Base-by-base conservation (phyloP, 2,329 filamentous ascomycete species). In the Huntiella savannae region DNA sequence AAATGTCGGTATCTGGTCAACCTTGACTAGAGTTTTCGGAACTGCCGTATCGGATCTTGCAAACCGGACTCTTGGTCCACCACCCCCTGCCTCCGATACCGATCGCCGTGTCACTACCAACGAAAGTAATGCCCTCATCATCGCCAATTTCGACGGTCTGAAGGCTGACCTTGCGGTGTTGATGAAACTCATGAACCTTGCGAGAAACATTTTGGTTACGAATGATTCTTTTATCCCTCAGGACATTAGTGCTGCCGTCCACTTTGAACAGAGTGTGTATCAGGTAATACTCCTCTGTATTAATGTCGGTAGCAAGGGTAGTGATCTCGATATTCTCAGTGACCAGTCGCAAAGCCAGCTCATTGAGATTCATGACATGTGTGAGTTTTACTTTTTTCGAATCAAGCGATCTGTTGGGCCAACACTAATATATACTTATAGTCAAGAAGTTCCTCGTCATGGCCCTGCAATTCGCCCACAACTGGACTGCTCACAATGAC, bases 401-500 rank as follows among this genome's bases (percentile, higher is more conserved):
- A 7, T 11, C 16, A 8, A 17, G 22, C 3, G 10, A 34, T 34
- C n/a, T 8, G 10, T 8, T 34, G 10, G 10, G 5, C 12, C 22
- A 43, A 28, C 22, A 10, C 12, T 43, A 43, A 34, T 13, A 33
- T 8, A n/a, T 37, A 5, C 12, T 4, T 15, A 16, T 43, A 78
- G 74, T 75, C 57, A 79, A 80, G 53, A 79, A 78, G 54, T 61
- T 80, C 1, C 63, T 80, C 2, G 75, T 80, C 2, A 79, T 75
- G 0, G 73, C 72, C 2, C 59, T 80, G 10, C 76, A 80, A 54
- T 75, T 79, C 56, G 71, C 74, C 2, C 75, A 79, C 53, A 80
- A 80, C 56, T 79, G 76, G 74, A 77, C 74, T 1, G 75, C 75
- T 47, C 77, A 77, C 51, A 76, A 79, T 53, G 75, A 79, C 54